These are phyloP conservation scores for Fusarium sp. DNA, from an alignment of 2,329 filamentous ascomycete species.

Conservation along the genomic window DNA sequence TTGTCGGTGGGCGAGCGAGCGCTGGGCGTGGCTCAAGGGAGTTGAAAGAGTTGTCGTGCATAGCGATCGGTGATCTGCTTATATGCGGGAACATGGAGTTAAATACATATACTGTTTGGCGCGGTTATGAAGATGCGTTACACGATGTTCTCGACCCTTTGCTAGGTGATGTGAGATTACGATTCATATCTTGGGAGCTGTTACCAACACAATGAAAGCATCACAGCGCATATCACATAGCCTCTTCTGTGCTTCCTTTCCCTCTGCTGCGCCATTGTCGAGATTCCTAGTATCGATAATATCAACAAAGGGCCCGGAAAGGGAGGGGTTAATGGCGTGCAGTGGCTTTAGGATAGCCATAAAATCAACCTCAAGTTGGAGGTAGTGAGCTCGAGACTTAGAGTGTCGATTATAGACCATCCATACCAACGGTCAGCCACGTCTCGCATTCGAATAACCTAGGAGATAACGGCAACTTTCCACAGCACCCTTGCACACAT, in stretches of 20 bases:
- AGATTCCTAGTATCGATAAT: background rate
- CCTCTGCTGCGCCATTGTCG: too few species aligned
- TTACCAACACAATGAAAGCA: background rate
- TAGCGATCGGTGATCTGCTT: constrained; percentile 15
- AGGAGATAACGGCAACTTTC: background rate
- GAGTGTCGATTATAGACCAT: background rate
- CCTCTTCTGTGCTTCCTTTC: too few species aligned
- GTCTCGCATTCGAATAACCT: background rate
- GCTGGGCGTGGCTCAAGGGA: constrained; percentile 14
- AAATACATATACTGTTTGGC: constrained; percentile 10
- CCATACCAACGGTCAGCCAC: background rate
- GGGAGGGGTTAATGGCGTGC: background rate
- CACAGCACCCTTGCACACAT: background rate
- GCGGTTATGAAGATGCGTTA: background rate
- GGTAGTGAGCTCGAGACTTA: background rate
- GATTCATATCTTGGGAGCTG: background rate
- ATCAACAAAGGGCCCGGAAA: background rate
- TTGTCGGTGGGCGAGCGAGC: constrained; percentile 1
- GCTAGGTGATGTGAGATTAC: background rate
- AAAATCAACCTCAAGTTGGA: background rate
- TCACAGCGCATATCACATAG: too few species aligned
- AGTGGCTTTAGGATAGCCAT: background rate
- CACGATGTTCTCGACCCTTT: background rate
- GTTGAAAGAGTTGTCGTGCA: background rate
- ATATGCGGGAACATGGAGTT: constrained; percentile 4